phyloP scores from a whole-genome alignment of 441 rosid genomes.

The Melastoma candidum region DNA sequence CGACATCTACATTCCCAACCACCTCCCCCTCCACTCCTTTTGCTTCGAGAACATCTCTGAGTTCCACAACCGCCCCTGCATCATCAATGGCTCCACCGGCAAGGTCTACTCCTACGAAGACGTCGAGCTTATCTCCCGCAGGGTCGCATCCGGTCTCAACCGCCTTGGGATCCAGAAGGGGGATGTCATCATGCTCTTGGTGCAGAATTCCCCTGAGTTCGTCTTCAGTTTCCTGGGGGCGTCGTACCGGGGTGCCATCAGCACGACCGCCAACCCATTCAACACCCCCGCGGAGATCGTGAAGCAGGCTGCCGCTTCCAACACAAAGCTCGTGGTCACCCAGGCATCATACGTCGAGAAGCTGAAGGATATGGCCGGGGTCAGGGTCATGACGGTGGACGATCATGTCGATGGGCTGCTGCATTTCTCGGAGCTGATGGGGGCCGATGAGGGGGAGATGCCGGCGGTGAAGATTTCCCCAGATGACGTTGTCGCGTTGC shows the following conservation, averaged over 20 bases:
- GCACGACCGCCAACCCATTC: slow-evolving; percentile 55
- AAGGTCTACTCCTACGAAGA: slow-evolving; percentile 31
- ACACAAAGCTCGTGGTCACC: slow-evolving; percentile 35
- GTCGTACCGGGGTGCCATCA: slow-evolving; percentile 35
- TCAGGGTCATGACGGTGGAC: slow-evolving; percentile 27
- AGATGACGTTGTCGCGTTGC: slow-evolving; percentile 40
- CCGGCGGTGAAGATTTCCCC: slow-evolving; percentile 24
- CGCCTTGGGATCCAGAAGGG: slow-evolving; percentile 37
- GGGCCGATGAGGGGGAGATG: slow-evolving; percentile 25
- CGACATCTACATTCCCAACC: slow-evolving; percentile 36
- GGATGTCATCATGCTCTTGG: slow-evolving; percentile 54
- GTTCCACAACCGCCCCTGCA: slow-evolving; percentile 38
- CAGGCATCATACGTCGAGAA: slow-evolving; percentile 33
- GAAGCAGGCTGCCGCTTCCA: slow-evolving; percentile 37
- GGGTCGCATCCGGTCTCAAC: slow-evolving; percentile 44
- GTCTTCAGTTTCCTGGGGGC: slow-evolving; percentile 49
- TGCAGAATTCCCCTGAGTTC: slow-evolving; percentile 49
- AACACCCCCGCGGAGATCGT: slow-evolving; percentile 46
- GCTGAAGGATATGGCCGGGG: slow-evolving; percentile 25
- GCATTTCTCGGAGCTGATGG: slow-evolving; percentile 35
- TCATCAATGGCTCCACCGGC: slow-evolving; percentile 47
- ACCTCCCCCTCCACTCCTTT: slow-evolving; percentile 35
- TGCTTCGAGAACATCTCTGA: slow-evolving; percentile 26
- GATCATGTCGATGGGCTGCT: slow-evolving; percentile 27
- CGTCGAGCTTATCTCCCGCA: slow-evolving; percentile 38